Percentiles rank a stretch among this genome's conserved stretches.
Conservation (phyloP, 2,329 filamentous ascomycete genomes). For the Trichoderma endophyticum region DNA sequence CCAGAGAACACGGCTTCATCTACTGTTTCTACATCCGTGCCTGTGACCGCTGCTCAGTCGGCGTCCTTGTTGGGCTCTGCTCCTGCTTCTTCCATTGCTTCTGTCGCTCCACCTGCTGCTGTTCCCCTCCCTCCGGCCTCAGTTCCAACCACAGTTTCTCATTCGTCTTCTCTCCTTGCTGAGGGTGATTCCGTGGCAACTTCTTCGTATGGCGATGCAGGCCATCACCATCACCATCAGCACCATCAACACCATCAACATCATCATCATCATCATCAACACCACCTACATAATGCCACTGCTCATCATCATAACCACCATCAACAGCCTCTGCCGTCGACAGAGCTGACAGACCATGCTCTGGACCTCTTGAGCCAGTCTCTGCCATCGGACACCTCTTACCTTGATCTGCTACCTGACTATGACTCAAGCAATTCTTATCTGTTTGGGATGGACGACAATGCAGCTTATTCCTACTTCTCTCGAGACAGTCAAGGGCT, state of each 20-base stretch:
- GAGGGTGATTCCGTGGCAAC: neutral
- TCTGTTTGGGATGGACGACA: slow-evolving; percentile 18
- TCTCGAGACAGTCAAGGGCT: neutral
- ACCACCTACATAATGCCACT: neutral
- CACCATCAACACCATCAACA: neutral
- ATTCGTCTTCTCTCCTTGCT: neutral
- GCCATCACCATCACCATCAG: neutral
- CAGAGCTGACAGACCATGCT: slow-evolving; percentile 26
- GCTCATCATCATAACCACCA: neutral
- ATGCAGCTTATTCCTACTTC: neutral
- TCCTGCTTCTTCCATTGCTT: neutral
- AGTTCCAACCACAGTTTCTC: neutral
- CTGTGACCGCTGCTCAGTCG: neutral
- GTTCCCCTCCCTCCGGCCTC: neutral
- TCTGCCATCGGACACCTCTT: slow-evolving; percentile 30
- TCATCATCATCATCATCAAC: neutral
- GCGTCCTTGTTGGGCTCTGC: neutral
- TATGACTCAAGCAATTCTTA: slow-evolving; percentile 15
- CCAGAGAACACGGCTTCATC: slow-evolving; percentile 27
- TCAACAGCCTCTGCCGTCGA: slow-evolving; percentile 5
- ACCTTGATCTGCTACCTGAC: slow-evolving; percentile 36
- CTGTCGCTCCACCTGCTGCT: neutral
- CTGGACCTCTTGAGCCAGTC: slow-evolving; percentile 36
- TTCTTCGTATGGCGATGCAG: neutral
- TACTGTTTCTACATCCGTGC: neutral